Base-by-base conservation (phyloP, 2,329 filamentous ascomycete genomes). In the Ophiostoma triangulosporum region DNA sequence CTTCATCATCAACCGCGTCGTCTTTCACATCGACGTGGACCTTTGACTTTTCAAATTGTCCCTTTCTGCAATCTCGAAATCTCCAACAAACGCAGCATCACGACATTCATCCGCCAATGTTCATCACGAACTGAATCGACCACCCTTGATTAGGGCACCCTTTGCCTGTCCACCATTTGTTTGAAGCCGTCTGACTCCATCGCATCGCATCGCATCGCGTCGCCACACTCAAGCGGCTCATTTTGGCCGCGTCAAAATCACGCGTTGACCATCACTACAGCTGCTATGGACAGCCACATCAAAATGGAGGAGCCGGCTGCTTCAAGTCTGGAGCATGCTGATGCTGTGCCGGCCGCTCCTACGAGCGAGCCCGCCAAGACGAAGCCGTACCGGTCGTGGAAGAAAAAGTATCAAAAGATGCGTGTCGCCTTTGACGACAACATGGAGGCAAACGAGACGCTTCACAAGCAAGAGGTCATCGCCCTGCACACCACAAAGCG, bases 341-440 rank as follows among this genome's bases (percentile, higher is more conserved):
- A 49, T 17, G 26, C 24, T n/a, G 12, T 6, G 46, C 61, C 64
- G 27, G 62, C 62, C 36, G 65, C 68, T 52, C 76, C n/a, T n/a
- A n/a, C 74, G 14, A 52, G 27, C 17, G 54, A 48, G 7, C 17
- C 57, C 60, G 32, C 22, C 54, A 76, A 71, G 67, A 73, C 69
- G 17, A 53, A 54, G 62, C 76, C 71, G 4, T 80, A 83, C 67
- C 83, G 80, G 64, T 84, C 80, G 45, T 84, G 77, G 75, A 88
- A 87, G 77, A 95, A 95, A 72, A 98, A 98, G 74, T 98, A 94
- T 68, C 84, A 86, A 62, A 94, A 94, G 76, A 87, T 93, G 81
- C 83, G 85, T 69, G 76, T 84, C 65, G 73, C 76, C 27, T 94
- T 93, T 64, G 86, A 93, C 61, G 75, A 81, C 50, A 81, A 80